Conservation (phyloP, 805 yeast genomes). For the Candida krabiensis region DNA sequence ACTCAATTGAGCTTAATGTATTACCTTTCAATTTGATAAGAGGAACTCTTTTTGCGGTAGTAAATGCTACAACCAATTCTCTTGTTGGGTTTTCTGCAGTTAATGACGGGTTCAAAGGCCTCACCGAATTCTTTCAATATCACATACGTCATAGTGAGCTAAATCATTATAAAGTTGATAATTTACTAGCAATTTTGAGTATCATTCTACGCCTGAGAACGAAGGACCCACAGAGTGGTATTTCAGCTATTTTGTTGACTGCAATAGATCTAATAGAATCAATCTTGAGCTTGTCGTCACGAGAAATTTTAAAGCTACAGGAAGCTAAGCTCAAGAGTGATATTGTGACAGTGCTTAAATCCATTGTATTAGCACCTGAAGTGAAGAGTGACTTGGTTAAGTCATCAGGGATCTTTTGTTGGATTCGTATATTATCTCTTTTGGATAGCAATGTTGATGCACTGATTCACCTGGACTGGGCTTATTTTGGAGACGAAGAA, state of each 20-base stretch:
- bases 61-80: slow-evolving; percentile 16
- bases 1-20: slow-evolving; percentile 10
- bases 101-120: slow-evolving; percentile 12
- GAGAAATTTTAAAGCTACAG: neutral
- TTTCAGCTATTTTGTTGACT: slow-evolving; percentile 5
- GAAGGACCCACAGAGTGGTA: slow-evolving; percentile 8
- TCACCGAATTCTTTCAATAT: slow-evolving; percentile 10
- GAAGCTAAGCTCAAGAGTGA: slow-evolving; percentile 15
- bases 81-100: slow-evolving; percentile 4
- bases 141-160: slow-evolving; percentile 3
- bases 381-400: slow-evolving; percentile 15
- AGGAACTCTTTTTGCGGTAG: slow-evolving; percentile 14
- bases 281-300: slow-evolving; percentile 3
- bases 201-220: slow-evolving; percentile 15
- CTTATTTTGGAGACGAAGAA: slow-evolving; percentile 23
- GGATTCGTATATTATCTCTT: slow-evolving; percentile 21
- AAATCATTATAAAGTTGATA: slow-evolving; percentile 8
- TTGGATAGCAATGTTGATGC: slow-evolving; percentile 19
- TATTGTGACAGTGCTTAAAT: slow-evolving; percentile 16
- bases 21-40: slow-evolving; percentile 21
- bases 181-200: slow-evolving; percentile 12
- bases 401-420: slow-evolving; percentile 14
- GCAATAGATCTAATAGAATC: slow-evolving; percentile 8
- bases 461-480: slow-evolving; percentile 31
- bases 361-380: slow-evolving; percentile 14